Conservation (phyloP, 202 grass and related monocot genomes). For the Alloteropsis angusta region DNA sequence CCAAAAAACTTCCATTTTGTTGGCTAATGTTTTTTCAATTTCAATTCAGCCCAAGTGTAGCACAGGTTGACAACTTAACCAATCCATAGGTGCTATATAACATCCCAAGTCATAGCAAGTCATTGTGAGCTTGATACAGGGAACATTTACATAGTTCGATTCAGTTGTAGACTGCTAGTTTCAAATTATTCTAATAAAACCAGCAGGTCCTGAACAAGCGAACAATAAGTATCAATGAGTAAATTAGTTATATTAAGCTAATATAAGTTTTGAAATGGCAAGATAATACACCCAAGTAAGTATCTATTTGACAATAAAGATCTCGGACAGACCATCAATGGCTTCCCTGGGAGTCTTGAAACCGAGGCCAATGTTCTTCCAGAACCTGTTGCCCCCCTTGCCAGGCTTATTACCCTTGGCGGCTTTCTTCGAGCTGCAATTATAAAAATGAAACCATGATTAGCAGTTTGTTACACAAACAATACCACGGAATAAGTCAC, state of each 20-base stretch:
- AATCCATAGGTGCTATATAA: neutral
- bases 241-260: neutral
- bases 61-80: neutral
- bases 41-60: neutral
- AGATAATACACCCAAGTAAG: neutral
- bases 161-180: neutral
- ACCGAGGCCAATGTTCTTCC: constrained; percentile 71
- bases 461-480: neutral
- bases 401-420: constrained; percentile 55
- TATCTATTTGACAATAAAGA: neutral
- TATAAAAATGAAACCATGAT: neutral
- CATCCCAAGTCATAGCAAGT: neutral
- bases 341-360: constrained; percentile 82
- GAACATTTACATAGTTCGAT: neutral
- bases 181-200: neutral
- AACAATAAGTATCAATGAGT: neutral
- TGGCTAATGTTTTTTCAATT: neutral
- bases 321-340: constrained; percentile 43
- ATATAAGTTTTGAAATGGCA: neutral
- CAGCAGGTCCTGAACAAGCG: neutral
- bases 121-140: neutral
- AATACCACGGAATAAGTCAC: neutral
- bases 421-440: constrained; percentile 54
- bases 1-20: neutral
- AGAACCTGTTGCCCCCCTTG: constrained; percentile 57